Conservation (phyloP, 2,329 filamentous ascomycete genomes). For the Drechslera avenae region DNA sequence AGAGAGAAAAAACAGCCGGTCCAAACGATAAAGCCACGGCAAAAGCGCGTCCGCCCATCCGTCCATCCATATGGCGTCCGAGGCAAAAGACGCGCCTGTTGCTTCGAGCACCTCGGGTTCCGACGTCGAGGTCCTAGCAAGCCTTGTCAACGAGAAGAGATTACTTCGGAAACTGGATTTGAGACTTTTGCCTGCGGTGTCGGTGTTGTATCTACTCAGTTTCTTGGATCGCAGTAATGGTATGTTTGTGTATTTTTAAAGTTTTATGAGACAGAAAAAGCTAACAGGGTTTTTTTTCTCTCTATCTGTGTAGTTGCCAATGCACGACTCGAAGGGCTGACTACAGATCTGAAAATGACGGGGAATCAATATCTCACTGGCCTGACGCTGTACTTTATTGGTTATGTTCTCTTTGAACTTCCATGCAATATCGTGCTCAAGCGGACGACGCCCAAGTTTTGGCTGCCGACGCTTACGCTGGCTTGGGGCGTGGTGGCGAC, state of each 20-base stretch:
- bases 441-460: slow-evolving; percentile 59
- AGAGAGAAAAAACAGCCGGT: too few species aligned
- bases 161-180: slow-evolving; percentile 62
- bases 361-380: slow-evolving; percentile 65
- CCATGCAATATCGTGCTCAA: slow-evolving; percentile 66
- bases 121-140: slow-evolving; percentile 31
- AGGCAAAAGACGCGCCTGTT: slow-evolving; percentile 22
- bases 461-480: slow-evolving; percentile 55
- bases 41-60: too few species aligned
- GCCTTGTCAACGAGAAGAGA: slow-evolving; percentile 58
- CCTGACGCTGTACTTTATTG: slow-evolving; percentile 68
- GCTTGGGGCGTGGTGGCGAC: slow-evolving; percentile 58
- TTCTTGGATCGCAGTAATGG: slow-evolving; percentile 48
- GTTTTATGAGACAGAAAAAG: too few species aligned
- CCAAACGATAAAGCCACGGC: too few species aligned
- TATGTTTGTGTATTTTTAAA: slow-evolving; percentile 14
- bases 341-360: slow-evolving; percentile 40
- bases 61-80: slow-evolving; percentile 25
- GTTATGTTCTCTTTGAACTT: slow-evolving; percentile 58
- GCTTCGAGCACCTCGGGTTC: slow-evolving; percentile 31
- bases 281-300: too few species aligned
- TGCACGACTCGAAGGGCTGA: slow-evolving; percentile 50
- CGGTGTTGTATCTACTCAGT: slow-evolving; percentile 49
- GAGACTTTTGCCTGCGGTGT: slow-evolving; percentile 51
- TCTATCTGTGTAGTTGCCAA: slow-evolving; percentile 54